Conservation (phyloP, 2,329 filamentous ascomycete genomes). For the Pleomassaria siparia region DNA sequence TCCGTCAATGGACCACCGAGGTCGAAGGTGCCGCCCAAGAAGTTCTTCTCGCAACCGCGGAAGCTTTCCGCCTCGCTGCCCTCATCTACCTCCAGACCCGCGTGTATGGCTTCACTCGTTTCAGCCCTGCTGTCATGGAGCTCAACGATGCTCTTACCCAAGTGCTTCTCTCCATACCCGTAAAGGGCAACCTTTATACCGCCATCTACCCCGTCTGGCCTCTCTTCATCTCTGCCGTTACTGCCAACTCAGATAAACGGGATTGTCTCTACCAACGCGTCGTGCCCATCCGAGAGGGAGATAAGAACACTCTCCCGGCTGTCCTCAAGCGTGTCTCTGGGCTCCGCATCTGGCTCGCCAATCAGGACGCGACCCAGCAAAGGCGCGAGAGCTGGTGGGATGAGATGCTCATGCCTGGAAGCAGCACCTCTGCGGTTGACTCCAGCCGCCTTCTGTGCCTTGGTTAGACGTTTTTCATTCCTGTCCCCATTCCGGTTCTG, state of each 20-base stretch:
- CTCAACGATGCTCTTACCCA: conserved; percentile 28
- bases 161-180: conserved; percentile 29
- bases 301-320: conserved; percentile 34
- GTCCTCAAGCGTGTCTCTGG: conserved; percentile 34
- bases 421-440: conserved; percentile 23
- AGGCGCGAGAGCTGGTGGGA: conserved; percentile 36
- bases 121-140: conserved; percentile 31
- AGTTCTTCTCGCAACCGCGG: conserved; percentile 30
- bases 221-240: conserved; percentile 36
- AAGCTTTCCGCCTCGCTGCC: conserved; percentile 34
- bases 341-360: conserved; percentile 33
- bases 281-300: conserved; percentile 34
- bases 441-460: conserved; percentile 19
- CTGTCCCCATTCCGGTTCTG: not conserved
- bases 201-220: conserved; percentile 38
- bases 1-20: conserved; percentile 33
- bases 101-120: conserved; percentile 36
- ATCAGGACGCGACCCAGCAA: conserved; percentile 24
- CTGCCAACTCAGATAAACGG: conserved; percentile 33
- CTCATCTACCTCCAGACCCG: conserved; percentile 36
- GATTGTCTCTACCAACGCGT: conserved; percentile 34
- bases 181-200: conserved; percentile 35
- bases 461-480: conserved; percentile 7
- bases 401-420: conserved; percentile 34
- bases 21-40: conserved; percentile 24